Evolutionary conservation across 495 filamentous ascomycete genomes (phyloP), one percentile per base, ranked within the genome.

Genomic region (Jackrogersella minutella): DNA sequence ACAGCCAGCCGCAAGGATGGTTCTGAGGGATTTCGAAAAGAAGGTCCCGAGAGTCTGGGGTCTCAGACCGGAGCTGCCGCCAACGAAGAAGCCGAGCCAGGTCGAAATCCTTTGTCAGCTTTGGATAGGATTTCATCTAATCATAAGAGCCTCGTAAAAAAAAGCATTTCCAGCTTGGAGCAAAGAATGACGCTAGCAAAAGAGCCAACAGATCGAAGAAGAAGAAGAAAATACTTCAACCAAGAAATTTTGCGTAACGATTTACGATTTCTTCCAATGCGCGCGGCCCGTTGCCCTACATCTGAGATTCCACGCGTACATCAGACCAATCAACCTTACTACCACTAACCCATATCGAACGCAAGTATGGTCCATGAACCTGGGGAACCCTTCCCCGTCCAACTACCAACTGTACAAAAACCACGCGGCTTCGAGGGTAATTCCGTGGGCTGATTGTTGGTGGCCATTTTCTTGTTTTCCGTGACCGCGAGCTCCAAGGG

Each of bases 41-140:
- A 51, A 53, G 22, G 43, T 62, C 60, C 61, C 66, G 66, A 56
- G 40, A 59, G 54, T 64, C 60, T 52, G 55, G 60, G 66, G 60
- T 56, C 55, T 54, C 55, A 46, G 28, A 61, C 63, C 63, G 50
- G 56, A 60, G 41, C 40, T 16, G 22, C 31, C 21, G 34, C 36
- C 53, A 58, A 17, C 51, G 59, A 62, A 62, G 37, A 11, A 62
- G 52, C 52, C 64, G 51, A 58, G 21, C 6, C 11, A 8, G 28
- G 39, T 53, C 14, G n/a, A 55, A 37, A 21, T 21, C 21, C 24
- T 54, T 62, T 39, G 55, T 59, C 49, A 58, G 58, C 56, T 60
- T 47, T 54, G 34, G 40, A 57, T 50, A 49, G 28, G 47, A 39
- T 14, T 49, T 41, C 22, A 24, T 24, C 7, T 41, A 21, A 33